Evolutionary conservation across 1,284 basidiomycete species (phyloP).

Genomic region (Rhodotorula sp.): DNA sequence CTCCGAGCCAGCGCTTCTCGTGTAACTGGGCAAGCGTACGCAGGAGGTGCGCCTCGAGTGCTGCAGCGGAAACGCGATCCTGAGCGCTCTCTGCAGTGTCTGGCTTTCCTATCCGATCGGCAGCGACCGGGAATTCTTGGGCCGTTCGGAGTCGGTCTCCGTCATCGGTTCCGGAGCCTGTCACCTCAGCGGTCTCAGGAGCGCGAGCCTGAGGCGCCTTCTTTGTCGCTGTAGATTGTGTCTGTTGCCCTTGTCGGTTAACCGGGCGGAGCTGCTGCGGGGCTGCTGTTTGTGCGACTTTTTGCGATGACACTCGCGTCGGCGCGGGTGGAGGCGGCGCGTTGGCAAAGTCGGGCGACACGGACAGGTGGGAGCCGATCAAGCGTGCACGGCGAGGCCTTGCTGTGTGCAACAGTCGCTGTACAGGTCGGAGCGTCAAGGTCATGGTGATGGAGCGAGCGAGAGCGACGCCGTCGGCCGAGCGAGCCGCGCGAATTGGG

Average conservation of each 20-base stretch:
- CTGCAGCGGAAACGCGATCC: slow-evolving; percentile 2
- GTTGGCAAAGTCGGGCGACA: not conserved
- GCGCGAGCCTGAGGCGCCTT: not conserved
- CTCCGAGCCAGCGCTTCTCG: not conserved
- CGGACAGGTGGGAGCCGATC: not conserved
- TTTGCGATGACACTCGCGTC: no score
- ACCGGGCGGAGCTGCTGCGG: not conserved
- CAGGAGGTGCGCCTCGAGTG: slow-evolving; percentile 16
- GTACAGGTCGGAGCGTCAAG: not conserved
- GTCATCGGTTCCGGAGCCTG: not conserved
- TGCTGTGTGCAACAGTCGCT: not conserved
- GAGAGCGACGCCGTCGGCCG: not conserved
- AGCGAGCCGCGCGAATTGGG: no score
- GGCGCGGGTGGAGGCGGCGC: not conserved
- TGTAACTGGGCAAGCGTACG: slow-evolving; percentile 16
- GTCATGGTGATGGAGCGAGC: not conserved
- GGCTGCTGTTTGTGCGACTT: not conserved
- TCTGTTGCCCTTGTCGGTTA: not conserved
- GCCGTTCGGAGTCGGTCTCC: not conserved
- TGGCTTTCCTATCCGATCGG: not conserved
- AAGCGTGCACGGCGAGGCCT: not conserved
- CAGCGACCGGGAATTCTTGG: not conserved
- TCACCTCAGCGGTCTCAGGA: not conserved
- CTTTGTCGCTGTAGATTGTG: not conserved
- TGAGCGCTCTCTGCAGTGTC: not conserved